Evolutionary conservation across 2,329 filamentous ascomycete species (phyloP).

Genomic region (Colletotrichum zoysiae): DNA sequence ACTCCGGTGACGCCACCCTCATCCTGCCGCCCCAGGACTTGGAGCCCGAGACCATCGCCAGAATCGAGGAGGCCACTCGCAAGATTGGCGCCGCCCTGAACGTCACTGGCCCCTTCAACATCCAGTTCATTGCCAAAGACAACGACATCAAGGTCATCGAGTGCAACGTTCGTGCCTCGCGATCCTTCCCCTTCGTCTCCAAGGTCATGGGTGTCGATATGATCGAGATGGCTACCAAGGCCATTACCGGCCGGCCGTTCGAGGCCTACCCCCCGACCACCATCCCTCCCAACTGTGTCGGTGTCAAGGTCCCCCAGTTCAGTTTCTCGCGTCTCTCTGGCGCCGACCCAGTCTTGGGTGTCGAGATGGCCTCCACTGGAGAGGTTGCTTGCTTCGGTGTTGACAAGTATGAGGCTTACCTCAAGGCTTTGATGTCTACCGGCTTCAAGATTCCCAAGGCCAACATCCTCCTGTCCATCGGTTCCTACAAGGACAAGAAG

Average conservation of each 20-base stretch:
- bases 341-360: slow-evolving; percentile 94
- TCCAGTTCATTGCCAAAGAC: slow-evolving; percentile 99
- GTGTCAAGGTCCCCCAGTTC: slow-evolving; percentile 98
- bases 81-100: slow-evolving; percentile 97
- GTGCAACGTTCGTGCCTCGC: slow-evolving; percentile 95
- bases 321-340: slow-evolving; percentile 97
- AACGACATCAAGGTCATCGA: slow-evolving; percentile 99
- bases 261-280: slow-evolving; percentile 83
- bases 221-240: slow-evolving; percentile 98
- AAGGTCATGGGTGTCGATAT: slow-evolving; percentile 98
- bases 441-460: slow-evolving; percentile 96
- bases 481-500: slow-evolving; percentile 97
- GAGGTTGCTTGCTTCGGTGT: slow-evolving; percentile 97
- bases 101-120: slow-evolving; percentile 97
- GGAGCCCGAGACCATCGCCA: slow-evolving; percentile 85
- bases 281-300: slow-evolving; percentile 85
- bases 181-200: slow-evolving; percentile 97
- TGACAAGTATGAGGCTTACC: slow-evolving; percentile 97
- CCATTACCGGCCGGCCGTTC: slow-evolving; percentile 89
- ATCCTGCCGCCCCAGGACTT: slow-evolving; percentile 96
- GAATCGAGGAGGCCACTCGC: slow-evolving; percentile 93
- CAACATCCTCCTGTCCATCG: slow-evolving; percentile 95
- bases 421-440: slow-evolving; percentile 95
- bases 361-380: slow-evolving; percentile 99
- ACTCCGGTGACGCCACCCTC: slow-evolving; percentile 96